These are phyloP conservation scores for Zelopaecilomyces penicillatus DNA, from an alignment of 2,329 filamentous ascomycete genomes.

Conservation along the genomic window DNA sequence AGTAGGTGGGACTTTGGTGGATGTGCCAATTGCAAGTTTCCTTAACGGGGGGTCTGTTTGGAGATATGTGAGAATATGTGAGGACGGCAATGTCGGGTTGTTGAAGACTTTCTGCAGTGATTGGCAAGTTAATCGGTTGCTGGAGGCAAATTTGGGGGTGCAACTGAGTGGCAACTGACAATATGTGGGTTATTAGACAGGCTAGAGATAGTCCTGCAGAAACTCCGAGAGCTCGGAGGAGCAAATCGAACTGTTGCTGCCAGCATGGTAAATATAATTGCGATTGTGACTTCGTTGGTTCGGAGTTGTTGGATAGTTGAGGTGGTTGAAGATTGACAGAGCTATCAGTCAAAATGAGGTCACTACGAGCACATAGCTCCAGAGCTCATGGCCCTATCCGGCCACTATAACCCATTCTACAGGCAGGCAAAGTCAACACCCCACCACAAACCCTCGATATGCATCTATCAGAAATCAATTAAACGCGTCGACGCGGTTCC, in stretches of 20 bases:
- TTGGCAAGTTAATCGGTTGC: constrained; percentile 9
- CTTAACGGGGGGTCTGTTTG: constrained; percentile 46
- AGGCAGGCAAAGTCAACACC: neutral
- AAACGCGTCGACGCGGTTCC: constrained; percentile 30
- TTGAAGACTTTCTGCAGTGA: constrained; percentile 48
- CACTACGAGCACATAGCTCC: too few species aligned
- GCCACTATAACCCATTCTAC: too few species aligned
- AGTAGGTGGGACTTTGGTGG: constrained; percentile 50
- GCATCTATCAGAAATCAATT: constrained; percentile 25
- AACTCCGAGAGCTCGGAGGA: constrained; percentile 11
- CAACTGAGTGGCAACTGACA: constrained; percentile 29
- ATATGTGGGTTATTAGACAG: constrained; percentile 45
- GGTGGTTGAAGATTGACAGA: too few species aligned
- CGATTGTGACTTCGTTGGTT: neutral
- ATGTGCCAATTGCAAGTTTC: constrained; percentile 50
- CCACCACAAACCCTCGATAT: constrained; percentile 13
- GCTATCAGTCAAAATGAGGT: too few species aligned
- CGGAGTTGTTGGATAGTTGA: too few species aligned
- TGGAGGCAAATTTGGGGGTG: neutral
- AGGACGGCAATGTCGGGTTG: constrained; percentile 33
- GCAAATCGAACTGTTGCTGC: constrained; percentile 16
- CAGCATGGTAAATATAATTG: constrained; percentile 17
- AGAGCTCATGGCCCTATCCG: too few species aligned
- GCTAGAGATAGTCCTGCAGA: constrained; percentile 33
- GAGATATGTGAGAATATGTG: constrained; percentile 52